Evolutionary conservation across 2,329 filamentous ascomycete genomes (phyloP), one percentile per base, ranked within the genome.

Genomic region (Biscogniauxia mediterranea): DNA sequence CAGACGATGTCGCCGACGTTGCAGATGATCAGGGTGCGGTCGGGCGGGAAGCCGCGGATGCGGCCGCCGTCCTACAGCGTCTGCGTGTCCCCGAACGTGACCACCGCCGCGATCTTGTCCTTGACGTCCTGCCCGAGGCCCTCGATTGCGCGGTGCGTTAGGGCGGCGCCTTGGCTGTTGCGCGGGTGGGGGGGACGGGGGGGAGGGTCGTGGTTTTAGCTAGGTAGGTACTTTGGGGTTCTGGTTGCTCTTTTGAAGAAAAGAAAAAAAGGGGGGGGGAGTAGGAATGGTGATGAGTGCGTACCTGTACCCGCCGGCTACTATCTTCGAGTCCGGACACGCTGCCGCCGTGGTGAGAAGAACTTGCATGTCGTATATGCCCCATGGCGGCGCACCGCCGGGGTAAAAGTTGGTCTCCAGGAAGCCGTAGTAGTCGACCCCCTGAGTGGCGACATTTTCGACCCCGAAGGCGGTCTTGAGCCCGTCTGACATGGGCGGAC

Each of bases 21-120:
- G 70, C 77, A 79, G 69, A 78, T 78, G 64, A 78, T 74, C 50
- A 75, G 72, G 55, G 74, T 77, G 67, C 74, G 72, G 54, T 74
- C 72, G 15, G 64, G 54, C 21, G 74, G 72, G 66, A 73, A 78
- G 49, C 73, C 70, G 42, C 65, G 64, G 57, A 79, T 77, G 55
- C 72, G 71, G 19, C 71, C 75, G 21, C 71, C 66, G 63, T 77
- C 75, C 57, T 78, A 73, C 54, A 56, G 56, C 55, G 73, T 72
- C 63, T 74, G 74, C 25, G 75, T 76, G 66, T 75, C 73, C 0
- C 77, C 76, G 57, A 76, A 79, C 4, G 77, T 70, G 15, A 74
- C 75, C 9, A 75, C 74, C 1, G 69, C 76, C n/a, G 70, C 69
- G 63, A 78, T 70, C 55, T 70, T 69, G n/a, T 62, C 58, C 55